Evolutionary conservation across 2,329 filamentous ascomycete species (phyloP), one percentile per base, ranked within the genome.

Genomic region (Karstenula rhodostoma): DNA sequence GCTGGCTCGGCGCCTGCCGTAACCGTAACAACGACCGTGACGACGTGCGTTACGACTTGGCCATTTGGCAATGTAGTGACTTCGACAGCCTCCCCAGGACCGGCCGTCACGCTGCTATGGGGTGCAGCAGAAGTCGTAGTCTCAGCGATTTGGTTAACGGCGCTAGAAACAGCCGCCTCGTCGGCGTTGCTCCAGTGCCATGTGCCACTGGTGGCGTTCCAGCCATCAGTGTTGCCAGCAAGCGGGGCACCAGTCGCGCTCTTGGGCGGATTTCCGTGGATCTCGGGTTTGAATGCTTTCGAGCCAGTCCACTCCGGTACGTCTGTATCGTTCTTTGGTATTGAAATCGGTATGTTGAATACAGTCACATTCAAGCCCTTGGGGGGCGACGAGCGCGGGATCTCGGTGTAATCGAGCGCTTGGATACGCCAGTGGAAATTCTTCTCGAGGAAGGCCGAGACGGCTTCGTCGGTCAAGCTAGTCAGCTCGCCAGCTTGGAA

Each of bases 341-440:
- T 64, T 2, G 60, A 64, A 3, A 74, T 60, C 13, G 71, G 68
- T 0, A 74, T 64, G 43, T 57, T 72, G 37, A 71, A 67, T 0
- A 75, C 66, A 0, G 71, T 73, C 7, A 75, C 72, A 33, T 73
- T 74, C 23, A 75, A 65, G n/a, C 71, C 73, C 2, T 58, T 49
- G 4, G 73, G 72, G 1, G 73, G 67, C 13, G 66, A 67, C 35
- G 62, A 62, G 1, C 69, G 68, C 17, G 71, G 68, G 9, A 75
- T 75, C 43, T 75, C 72, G 10, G 62, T 68, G 29, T 63, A 70
- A 46, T 75, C 72, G 9, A 73, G 43, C 19, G 68, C 69, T 49
- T 75, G 72, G 40, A 76, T 73, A 37, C 72, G 65, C 73, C 73
- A 76, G 54, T 65, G 65, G 55, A 75, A 75, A 44, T 76, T 64